Evolutionary conservation across 768 basidiomycete genomes (phyloP).

Genomic region (Mycena galericulata): DNA sequence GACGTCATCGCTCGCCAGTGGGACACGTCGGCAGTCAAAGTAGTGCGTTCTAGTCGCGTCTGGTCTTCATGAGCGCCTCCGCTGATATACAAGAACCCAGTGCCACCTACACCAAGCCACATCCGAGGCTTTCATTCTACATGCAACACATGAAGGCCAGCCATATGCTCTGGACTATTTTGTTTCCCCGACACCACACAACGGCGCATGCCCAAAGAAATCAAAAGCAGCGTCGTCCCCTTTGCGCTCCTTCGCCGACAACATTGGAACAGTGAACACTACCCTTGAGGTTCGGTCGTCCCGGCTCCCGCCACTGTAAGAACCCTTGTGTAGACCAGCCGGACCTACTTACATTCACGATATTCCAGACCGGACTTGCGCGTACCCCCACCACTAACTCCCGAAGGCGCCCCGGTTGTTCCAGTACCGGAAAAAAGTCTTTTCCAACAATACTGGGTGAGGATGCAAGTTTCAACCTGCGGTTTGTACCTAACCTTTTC

Average conservation of each 20-base stretch:
- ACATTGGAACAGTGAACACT: conserved; percentile 56
- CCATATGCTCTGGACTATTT: conserved; percentile 83
- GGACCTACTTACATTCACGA: neutral
- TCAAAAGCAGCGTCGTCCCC: conserved; percentile 37
- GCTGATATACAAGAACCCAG: conserved; percentile 49
- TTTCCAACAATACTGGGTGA: conserved; percentile 87
- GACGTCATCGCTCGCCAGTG: conserved; percentile 59
- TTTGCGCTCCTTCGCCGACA: conserved; percentile 47
- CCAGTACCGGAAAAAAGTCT: conserved; percentile 80
- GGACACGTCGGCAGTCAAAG: conserved; percentile 72
- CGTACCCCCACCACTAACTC: conserved; percentile 72
- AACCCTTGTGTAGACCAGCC: neutral
- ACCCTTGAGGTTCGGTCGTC: conserved; percentile 61
- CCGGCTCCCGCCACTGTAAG: conserved; percentile 69
- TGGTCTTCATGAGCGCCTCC: neutral
- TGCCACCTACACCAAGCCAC: conserved; percentile 72
- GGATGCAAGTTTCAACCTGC: neutral
- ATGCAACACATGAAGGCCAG: conserved; percentile 56
- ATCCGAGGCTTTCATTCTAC: conserved; percentile 69
- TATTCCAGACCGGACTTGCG: conserved; percentile 72
- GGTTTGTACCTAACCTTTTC: neutral
- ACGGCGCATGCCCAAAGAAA: conserved; percentile 71
- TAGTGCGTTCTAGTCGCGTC: conserved; percentile 50
- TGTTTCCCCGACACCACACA: conserved; percentile 72
- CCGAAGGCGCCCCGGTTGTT: conserved; percentile 72